Evolutionary conservation across 2,329 filamentous ascomycete genomes (phyloP).

Genomic region (Aspergillus brasiliensis): DNA sequence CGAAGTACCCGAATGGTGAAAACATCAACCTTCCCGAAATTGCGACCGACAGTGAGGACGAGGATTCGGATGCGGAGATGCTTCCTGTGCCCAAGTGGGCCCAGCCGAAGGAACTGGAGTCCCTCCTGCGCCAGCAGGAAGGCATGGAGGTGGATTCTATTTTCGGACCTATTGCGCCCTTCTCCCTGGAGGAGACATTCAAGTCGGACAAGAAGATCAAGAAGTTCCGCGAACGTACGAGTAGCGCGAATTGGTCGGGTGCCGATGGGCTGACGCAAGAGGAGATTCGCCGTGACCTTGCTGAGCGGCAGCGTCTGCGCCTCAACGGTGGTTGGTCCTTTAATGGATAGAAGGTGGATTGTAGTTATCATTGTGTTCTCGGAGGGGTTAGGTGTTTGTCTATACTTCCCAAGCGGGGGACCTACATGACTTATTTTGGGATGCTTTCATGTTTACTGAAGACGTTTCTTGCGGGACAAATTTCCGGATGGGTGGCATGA

Average conservation of each 20-base stretch:
- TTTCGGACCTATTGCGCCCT: slow-evolving; percentile 82
- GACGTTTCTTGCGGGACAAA: not conserved
- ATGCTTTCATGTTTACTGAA: not conserved
- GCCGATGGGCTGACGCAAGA: slow-evolving; percentile 83
- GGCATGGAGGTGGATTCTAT: slow-evolving; percentile 74
- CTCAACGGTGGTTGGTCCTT: slow-evolving; percentile 86
- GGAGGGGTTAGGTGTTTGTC: not conserved
- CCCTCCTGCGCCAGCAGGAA: slow-evolving; percentile 78
- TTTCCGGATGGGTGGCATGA: not conserved
- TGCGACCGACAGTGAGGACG: slow-evolving; percentile 89
- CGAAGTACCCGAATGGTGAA: slow-evolving; percentile 85
- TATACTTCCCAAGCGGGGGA: not conserved
- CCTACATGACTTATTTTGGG: not conserved
- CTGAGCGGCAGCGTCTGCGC: slow-evolving; percentile 75
- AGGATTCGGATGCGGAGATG: slow-evolving; percentile 65
- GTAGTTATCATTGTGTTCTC: not conserved
- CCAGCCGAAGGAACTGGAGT: slow-evolving; percentile 78
- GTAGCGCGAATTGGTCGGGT: slow-evolving; percentile 89
- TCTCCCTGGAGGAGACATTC: slow-evolving; percentile 97
- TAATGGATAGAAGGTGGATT: slow-evolving; percentile 9
- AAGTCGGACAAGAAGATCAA: slow-evolving; percentile 83
- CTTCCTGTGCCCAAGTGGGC: slow-evolving; percentile 80
- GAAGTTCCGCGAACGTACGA: slow-evolving; percentile 87
- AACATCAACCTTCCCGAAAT: slow-evolving; percentile 92
- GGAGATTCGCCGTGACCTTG: slow-evolving; percentile 78